Evolutionary conservation across 2,329 filamentous ascomycete species (phyloP), one percentile per base, ranked within the genome.

Genomic region (Didymella exigua): DNA sequence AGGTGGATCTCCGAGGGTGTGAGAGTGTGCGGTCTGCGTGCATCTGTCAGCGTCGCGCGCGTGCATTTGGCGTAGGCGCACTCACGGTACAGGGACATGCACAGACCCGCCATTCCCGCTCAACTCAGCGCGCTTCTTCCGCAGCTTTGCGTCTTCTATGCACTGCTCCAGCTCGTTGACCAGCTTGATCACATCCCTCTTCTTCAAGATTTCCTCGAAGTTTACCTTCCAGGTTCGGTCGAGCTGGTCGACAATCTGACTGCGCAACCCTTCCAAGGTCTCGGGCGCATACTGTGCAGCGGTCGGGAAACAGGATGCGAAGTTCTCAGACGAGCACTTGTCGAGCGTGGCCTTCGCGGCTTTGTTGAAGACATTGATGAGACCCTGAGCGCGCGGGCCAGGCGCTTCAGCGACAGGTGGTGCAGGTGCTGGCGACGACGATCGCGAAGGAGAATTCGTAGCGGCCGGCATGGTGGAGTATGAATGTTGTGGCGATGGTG

Each of bases 281-380:
- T 80, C 81, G 1, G 84, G 81, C 10, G 83, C 83, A 63, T 86
- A 77, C 63, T 78, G 76, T 16, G 85, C 82, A 1, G 84, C 81
- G 0, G 86, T 88, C 0, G 86, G 85, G 60, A 88, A 88, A 64
- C 86, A 88, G 21, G 83, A 76, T 0, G 83, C 79, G 68, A 88
- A 88, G 63, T 86, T 87, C 43, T 77, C 75, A 68, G 86, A 83
- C 9, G 80, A 84, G 70, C 84, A 86, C 46, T 84, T 84, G 58
- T 82, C 81, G n/a, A 87, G 70, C 1, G 85, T 84, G 57, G 84
- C 82, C 10, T 79, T 77, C 19, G 87, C 78, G 14, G 86, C 85
- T 56, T 84, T 79, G 49, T 78, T 76, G 75, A 86, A 88, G 60
- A 87, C 79, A 60, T 84, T 83, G 64, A 84, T 80, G 7, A 88